Evolutionary conservation across 306 rosid species (phyloP).

Genomic region (Pterocarpus macrocarpus): DNA sequence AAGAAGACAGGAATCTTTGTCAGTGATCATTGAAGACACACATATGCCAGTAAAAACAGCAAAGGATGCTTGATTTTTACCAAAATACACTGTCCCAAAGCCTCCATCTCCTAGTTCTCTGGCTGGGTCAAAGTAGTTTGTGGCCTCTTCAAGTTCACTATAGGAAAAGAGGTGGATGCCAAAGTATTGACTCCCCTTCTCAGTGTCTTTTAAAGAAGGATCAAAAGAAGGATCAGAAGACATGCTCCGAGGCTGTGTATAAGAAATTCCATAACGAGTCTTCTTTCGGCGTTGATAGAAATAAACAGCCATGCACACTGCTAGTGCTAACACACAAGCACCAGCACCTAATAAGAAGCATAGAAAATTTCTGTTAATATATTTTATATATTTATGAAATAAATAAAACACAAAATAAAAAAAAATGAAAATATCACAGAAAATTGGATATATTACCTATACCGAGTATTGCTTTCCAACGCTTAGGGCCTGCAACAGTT

Average conservation of each 20-base stretch:
- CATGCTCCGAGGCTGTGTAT: conserved; percentile 49
- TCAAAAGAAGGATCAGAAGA: conserved; percentile 50
- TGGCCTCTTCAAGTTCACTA: conserved; percentile 79
- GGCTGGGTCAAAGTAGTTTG: conserved; percentile 64
- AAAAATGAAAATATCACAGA: background rate
- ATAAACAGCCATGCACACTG: background rate
- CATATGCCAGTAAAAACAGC: background rate
- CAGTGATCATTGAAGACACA: conserved; percentile 4
- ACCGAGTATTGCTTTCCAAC: background rate
- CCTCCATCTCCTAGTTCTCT: conserved; percentile 92
- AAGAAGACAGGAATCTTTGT: conserved; percentile 25
- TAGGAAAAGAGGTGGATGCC: conserved; percentile 69
- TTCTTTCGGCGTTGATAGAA: conserved; percentile 39
- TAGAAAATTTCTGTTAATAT: conserved; percentile 19
- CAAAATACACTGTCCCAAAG: conserved; percentile 83
- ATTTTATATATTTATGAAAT: background rate
- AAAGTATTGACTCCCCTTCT: conserved; percentile 55
- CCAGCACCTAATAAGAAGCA: conserved; percentile 42
- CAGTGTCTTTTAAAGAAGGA: conserved; percentile 49
- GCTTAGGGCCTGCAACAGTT: conserved; percentile 27
- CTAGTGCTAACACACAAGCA: background rate
- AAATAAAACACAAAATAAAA: background rate
- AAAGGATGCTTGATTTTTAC: conserved; percentile 49
- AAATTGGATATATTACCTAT: conserved; percentile 60
- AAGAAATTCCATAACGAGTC: conserved; percentile 44